Conservation (phyloP, 257 asterid genomes). For the Ajuga chamaepitys region DNA sequence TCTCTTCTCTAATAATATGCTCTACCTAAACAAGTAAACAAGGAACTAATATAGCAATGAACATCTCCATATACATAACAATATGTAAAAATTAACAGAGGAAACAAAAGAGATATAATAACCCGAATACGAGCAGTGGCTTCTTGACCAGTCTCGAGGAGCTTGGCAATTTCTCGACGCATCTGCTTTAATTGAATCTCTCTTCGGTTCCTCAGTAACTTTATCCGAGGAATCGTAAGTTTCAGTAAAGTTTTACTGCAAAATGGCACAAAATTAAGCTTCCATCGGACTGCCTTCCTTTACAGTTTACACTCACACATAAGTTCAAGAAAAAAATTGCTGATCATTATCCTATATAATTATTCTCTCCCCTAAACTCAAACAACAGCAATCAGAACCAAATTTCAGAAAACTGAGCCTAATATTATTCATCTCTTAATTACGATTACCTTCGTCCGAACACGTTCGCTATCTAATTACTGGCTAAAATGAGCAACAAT, state of each 20-base stretch:
- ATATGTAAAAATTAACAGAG: background rate
- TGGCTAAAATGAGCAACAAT: background rate
- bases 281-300: slow-evolving; percentile 12
- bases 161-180: slow-evolving; percentile 86
- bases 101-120: background rate
- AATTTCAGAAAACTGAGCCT: background rate
- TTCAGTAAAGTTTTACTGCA: slow-evolving; percentile 81
- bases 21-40: slow-evolving; percentile 52
- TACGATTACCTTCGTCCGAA: background rate
- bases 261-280: background rate
- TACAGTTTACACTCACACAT: background rate
- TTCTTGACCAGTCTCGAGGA: slow-evolving; percentile 93
- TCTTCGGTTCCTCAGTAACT: slow-evolving; percentile 84
- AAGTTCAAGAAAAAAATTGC: slow-evolving; percentile 6
- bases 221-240: slow-evolving; percentile 75
- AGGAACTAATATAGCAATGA: background rate
- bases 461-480: background rate
- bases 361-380: background rate
- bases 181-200: slow-evolving; percentile 82
- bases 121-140: slow-evolving; percentile 98
- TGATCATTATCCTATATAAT: background rate
- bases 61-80: background rate
- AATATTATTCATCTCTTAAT: background rate
- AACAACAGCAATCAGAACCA: background rate
- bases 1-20: slow-evolving; percentile 91